A percentile compares a stretch with the other conserved stretches of the same genome.
Conservation (phyloP, 2,329 filamentous ascomycete species). For the Hypoxylon sp. region DNA sequence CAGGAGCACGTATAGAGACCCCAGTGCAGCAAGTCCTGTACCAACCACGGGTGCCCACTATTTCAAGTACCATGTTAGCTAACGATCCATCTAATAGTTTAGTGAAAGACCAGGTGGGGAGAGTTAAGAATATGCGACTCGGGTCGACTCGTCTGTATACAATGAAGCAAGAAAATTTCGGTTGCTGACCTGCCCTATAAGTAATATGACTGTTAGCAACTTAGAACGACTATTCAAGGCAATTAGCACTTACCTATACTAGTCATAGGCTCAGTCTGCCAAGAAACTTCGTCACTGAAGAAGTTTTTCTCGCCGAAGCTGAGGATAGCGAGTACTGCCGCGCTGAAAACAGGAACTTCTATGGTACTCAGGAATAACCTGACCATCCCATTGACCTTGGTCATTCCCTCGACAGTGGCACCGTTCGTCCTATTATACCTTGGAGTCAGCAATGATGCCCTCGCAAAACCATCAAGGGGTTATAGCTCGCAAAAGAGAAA, state of each 20-base stretch:
- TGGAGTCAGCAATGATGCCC: slow-evolving; percentile 7
- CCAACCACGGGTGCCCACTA: slow-evolving; percentile 73
- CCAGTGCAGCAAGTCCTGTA: slow-evolving; percentile 67
- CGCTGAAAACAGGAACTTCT: slow-evolving; percentile 70
- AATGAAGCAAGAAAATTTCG: slow-evolving; percentile 15
- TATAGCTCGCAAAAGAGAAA: background rate
- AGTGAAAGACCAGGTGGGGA: background rate
- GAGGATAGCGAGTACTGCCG: slow-evolving; percentile 69
- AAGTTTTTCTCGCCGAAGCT: slow-evolving; percentile 74
- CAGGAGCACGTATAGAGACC: slow-evolving; percentile 68
- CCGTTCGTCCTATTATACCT: slow-evolving; percentile 59
- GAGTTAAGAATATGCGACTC: slow-evolving; percentile 41
- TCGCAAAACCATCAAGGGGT: background rate
- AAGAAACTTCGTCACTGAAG: slow-evolving; percentile 66
- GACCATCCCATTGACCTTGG: slow-evolving; percentile 67
- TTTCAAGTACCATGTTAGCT: slow-evolving; percentile 5
- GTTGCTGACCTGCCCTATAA: slow-evolving; percentile 32
- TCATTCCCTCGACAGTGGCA: slow-evolving; percentile 65
- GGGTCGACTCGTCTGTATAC: slow-evolving; percentile 47
- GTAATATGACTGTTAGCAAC: slow-evolving; percentile 14
- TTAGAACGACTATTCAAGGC: background rate
- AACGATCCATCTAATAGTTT: background rate
- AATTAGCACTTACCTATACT: slow-evolving; percentile 64
- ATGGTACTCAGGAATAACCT: slow-evolving; percentile 66
- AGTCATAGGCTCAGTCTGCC: slow-evolving; percentile 72